Evolutionary conservation across 2,329 filamentous ascomycete species (phyloP).

Genomic region (Fusarium camptoceras): DNA sequence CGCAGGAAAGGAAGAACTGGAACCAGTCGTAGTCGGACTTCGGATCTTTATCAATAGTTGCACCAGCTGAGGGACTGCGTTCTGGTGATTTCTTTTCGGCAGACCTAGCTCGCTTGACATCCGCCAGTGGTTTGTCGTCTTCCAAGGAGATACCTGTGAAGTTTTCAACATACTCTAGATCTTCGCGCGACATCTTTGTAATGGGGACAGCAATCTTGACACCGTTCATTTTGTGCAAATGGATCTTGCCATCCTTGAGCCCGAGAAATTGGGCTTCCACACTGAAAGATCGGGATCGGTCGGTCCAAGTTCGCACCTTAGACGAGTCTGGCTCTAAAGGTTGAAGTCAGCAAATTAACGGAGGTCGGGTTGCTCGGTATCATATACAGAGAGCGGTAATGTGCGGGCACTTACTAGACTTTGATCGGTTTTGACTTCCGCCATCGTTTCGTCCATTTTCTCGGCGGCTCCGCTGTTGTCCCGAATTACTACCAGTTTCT

Average conservation of each 20-base stretch:
- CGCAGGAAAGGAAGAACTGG: slow-evolving; percentile 94
- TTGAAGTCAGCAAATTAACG: slow-evolving; percentile 20
- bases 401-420: slow-evolving; percentile 72
- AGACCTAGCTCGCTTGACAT: slow-evolving; percentile 72
- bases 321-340: slow-evolving; percentile 79
- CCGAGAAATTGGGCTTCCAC: slow-evolving; percentile 97
- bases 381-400: neutral
- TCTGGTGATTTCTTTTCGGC: slow-evolving; percentile 45
- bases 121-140: slow-evolving; percentile 92
- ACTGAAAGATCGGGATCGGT: slow-evolving; percentile 94
- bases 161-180: slow-evolving; percentile 93
- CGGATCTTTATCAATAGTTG: slow-evolving; percentile 69
- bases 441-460: slow-evolving; percentile 72
- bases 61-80: slow-evolving; percentile 61
- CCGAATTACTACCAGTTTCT: slow-evolving; percentile 74
- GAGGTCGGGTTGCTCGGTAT: neutral
- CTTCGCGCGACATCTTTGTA: slow-evolving; percentile 93
- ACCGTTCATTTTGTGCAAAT: slow-evolving; percentile 96
- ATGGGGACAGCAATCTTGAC: slow-evolving; percentile 98
- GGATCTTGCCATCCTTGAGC: slow-evolving; percentile 94
- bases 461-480: slow-evolving; percentile 77
- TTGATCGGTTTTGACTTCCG: slow-evolving; percentile 67
- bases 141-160: slow-evolving; percentile 89
- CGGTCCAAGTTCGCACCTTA: slow-evolving; percentile 93
- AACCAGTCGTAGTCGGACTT: slow-evolving; percentile 97